Evolutionary conservation across 176 grass and related monocot species (phyloP), one percentile per base, ranked within the genome.

Genomic region (Oryza rufipogon): DNA sequence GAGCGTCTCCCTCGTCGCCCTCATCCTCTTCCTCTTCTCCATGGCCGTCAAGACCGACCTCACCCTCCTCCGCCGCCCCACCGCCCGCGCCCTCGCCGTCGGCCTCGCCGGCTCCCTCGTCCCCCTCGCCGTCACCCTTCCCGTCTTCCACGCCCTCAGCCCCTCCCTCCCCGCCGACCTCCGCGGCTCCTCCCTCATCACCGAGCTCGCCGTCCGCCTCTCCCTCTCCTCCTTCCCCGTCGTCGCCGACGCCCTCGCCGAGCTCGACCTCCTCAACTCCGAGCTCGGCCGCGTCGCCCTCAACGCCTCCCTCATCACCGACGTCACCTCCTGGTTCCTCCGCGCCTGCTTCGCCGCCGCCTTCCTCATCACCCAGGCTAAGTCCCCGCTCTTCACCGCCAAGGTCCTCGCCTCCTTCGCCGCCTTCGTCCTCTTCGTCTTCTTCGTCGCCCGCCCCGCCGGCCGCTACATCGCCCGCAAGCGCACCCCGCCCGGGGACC

Each of bases 271-370:
- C 26, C 88, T 97, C 74, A 97, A 90, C 90, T 90, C 94, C n/a
- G 94, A 97, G 75, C 94, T 97, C 20, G 92, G 94, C 34, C 94
- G 88, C 86, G 83, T 94, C 75, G 94, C 86, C 68, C 81, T 97
- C 33, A 88, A 88, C 0, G 92, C 88, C 12, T 90, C 94, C 1
- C 90, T 97, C 34, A 67, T 97, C 90, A 94, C 86, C 19, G 94
- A 97, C 80, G 72, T 92, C 19, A 39, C 74, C 6, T 90, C 86
- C 7, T 94, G 92, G 90, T 68, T 91, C 86, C 34, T 94, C n/a
- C 75, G 70, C 15, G 80, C 74, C 16, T 46, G 58, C 76, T 76
- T 75, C 54, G 69, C 82, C 2, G 74, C 87, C 1, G 60, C 16
- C 2, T 47, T 67, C 66, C 69, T 91, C 19, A 4, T 89, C 68